Evolutionary conservation across 1,284 basidiomycete species (phyloP).

Genomic region (Boletus sp.): DNA sequence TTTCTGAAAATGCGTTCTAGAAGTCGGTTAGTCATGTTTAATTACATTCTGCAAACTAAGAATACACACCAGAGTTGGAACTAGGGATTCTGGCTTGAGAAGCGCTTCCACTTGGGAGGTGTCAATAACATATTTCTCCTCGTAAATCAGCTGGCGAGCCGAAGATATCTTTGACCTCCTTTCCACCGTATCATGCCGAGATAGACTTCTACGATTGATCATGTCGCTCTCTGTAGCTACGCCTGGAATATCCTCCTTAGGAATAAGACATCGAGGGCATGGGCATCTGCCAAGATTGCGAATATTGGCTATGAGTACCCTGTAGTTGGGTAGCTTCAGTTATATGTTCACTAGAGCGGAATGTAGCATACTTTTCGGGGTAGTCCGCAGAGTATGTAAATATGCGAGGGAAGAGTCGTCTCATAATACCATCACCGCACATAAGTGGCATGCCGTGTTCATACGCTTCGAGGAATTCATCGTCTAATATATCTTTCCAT

Average conservation of each 20-base stretch:
- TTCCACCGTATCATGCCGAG: background rate
- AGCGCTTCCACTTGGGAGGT: background rate
- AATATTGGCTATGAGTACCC: background rate
- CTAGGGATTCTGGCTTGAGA: background rate
- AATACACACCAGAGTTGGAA: background rate
- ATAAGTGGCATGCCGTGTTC: too few relatives aligned
- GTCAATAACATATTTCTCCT: background rate
- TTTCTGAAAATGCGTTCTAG: background rate
- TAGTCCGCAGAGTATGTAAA: background rate
- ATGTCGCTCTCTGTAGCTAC: background rate
- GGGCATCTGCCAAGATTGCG: background rate
- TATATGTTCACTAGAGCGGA: too few relatives aligned
- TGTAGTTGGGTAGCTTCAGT: background rate
- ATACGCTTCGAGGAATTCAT: too few relatives aligned
- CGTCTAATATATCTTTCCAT: background rate
- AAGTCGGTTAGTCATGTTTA: background rate
- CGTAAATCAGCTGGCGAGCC: background rate
- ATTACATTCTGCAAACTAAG: background rate
- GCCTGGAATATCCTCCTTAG: background rate
- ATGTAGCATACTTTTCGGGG: too few relatives aligned
- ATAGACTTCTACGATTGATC: too few relatives aligned
- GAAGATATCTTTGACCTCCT: background rate
- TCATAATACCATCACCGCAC: background rate
- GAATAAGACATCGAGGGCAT: background rate
- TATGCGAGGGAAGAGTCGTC: background rate